Evolutionary conservation across 306 rosid genomes (phyloP).

Genomic region (Trichosanthes cucumerina): DNA sequence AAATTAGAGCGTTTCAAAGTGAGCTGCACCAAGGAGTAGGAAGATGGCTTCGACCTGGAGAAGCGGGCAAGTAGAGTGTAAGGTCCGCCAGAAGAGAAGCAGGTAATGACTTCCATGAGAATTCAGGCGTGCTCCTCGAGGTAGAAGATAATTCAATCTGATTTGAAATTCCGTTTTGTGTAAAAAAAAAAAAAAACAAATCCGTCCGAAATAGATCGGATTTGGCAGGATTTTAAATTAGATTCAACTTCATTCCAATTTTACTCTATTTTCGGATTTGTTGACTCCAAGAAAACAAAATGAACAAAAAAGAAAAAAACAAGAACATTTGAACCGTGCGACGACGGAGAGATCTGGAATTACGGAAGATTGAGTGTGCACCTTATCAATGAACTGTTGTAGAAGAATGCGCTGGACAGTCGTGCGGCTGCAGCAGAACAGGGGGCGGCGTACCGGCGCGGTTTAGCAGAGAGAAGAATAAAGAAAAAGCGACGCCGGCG

Average conservation of each 20-base stretch:
- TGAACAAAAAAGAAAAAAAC: background rate
- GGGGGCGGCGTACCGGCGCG: background rate
- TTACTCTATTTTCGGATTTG: background rate
- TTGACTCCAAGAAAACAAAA: background rate
- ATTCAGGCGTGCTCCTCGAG: background rate
- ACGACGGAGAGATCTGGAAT: background rate
- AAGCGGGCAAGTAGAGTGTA: slow-evolving; percentile 14
- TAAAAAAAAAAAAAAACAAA: no score
- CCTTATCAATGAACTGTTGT: background rate
- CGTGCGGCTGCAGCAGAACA: background rate
- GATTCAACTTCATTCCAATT: background rate
- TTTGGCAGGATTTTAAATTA: background rate
- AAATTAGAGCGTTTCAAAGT: slow-evolving; percentile 9
- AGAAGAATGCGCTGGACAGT: background rate
- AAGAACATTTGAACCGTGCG: no score
- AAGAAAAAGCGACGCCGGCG: no score
- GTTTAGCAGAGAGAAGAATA: background rate
- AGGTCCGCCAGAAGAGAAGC: slow-evolving; percentile 20
- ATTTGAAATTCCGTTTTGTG: no score
- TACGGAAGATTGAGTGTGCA: background rate
- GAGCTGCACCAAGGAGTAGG: background rate
- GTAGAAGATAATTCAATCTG: background rate
- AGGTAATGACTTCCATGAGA: slow-evolving; percentile 34
- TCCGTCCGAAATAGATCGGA: background rate
- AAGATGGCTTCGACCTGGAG: slow-evolving; percentile 8